These are phyloP conservation scores for Litchi chinensis DNA, from an alignment of 345 rosid species.

Conservation along the genomic window DNA sequence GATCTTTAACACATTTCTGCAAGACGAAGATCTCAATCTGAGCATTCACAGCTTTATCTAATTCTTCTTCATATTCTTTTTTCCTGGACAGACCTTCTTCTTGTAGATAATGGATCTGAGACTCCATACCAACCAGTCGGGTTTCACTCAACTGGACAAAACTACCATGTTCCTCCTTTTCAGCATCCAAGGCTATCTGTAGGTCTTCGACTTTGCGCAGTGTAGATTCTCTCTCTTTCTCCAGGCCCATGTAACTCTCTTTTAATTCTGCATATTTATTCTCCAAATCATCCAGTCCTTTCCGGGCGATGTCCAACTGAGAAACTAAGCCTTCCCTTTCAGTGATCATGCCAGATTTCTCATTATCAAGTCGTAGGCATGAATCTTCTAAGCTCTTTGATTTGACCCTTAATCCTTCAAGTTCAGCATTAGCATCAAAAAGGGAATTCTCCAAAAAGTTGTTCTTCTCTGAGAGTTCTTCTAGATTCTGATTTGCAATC, in stretches of 20 bases:
- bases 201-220: constrained; percentile 59
- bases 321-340: constrained; percentile 61
- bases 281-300: constrained; percentile 57
- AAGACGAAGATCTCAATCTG: constrained; percentile 69
- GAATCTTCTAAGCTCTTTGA: constrained; percentile 66
- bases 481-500: constrained; percentile 47
- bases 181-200: constrained; percentile 45
- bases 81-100: constrained; percentile 56
- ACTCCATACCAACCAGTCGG: constrained; percentile 55
- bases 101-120: constrained; percentile 54
- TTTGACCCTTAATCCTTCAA: constrained; percentile 58
- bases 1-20: constrained; percentile 62
- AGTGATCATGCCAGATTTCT: constrained; percentile 53
- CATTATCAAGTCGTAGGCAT: constrained; percentile 57
- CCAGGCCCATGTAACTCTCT: constrained; percentile 47
- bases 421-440: constrained; percentile 69
- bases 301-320: constrained; percentile 50
- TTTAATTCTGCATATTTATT: constrained; percentile 51
- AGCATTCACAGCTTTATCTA: constrained; percentile 58
- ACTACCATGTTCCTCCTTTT: constrained; percentile 56
- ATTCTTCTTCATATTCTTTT: constrained; percentile 68
- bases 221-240: constrained; percentile 55
- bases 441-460: constrained; percentile 73
- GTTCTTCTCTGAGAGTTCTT: constrained; percentile 66
- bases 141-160: constrained; percentile 45